Conservation (phyloP, 2,329 filamentous ascomycete species). For the Diaporthe humulicola region DNA sequence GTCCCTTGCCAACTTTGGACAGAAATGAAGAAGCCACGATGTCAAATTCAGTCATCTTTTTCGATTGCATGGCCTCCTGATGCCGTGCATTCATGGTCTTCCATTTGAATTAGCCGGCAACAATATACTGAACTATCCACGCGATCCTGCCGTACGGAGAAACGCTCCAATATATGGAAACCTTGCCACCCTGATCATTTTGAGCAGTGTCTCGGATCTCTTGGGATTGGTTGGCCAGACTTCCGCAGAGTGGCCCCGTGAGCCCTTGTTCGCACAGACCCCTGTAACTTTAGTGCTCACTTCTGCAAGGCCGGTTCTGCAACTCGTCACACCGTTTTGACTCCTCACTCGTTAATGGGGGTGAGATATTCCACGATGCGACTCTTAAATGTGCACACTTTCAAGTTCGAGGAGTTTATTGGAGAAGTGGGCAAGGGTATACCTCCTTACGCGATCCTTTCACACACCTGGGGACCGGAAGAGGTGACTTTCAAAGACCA, state of each 20-base stretch:
- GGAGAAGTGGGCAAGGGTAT: constrained; percentile 29
- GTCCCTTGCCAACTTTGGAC: too few relatives aligned
- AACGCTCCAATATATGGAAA: neutral
- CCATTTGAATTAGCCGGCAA: too few relatives aligned
- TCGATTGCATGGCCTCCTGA: too few relatives aligned
- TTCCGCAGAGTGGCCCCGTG: neutral
- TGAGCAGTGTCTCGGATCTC: neutral
- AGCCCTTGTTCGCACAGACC: neutral
- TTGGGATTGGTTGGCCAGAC: neutral
- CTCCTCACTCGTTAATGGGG: neutral
- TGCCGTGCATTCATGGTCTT: too few relatives aligned
- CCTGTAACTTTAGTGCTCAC: constrained; percentile 11
- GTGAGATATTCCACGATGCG: constrained; percentile 32
- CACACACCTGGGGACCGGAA: constrained; percentile 48
- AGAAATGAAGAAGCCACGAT: too few relatives aligned
- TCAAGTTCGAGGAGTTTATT: constrained; percentile 32
- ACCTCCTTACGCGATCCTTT: constrained; percentile 50
- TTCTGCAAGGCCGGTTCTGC: neutral
- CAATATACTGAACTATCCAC: too few relatives aligned
- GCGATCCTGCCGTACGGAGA: too few relatives aligned
- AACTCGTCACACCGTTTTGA: neutral
- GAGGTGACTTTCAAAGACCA: constrained; percentile 48
- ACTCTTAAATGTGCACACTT: constrained; percentile 38
- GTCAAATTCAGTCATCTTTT: too few relatives aligned
- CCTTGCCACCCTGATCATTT: neutral